Percentiles rank a stretch among this genome's conserved stretches.
Conservation (phyloP, 139 green algal genomes). For the Mesotaenium endlicherianum region DNA sequence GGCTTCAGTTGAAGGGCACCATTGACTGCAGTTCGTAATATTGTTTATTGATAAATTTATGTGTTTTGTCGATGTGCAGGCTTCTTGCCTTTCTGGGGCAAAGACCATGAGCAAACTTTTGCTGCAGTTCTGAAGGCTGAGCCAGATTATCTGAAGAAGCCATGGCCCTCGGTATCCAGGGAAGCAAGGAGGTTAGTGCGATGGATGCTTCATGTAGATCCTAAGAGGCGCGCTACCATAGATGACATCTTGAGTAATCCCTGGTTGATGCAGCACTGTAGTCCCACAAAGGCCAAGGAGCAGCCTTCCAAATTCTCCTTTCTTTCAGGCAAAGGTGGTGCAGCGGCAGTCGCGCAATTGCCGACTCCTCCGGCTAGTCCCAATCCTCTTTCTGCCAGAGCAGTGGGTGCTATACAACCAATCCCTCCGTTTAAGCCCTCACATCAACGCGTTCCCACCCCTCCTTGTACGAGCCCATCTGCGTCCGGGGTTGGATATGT, state of each 20-base stretch:
- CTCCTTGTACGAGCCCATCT: no score
- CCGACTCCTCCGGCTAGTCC: no score
- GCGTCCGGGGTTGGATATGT: no score
- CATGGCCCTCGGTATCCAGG: constrained; percentile 2
- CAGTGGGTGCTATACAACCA: no score
- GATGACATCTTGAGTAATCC: constrained; percentile 10
- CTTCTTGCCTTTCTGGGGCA: constrained; percentile 11
- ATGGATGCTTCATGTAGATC: constrained; percentile 9
- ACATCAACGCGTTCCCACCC: no score
- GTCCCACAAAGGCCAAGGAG: background rate
- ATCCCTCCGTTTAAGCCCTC: no score
- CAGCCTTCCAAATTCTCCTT: background rate
- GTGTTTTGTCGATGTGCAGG: no score
- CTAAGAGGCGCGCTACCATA: constrained; percentile 2
- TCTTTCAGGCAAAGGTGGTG: background rate
- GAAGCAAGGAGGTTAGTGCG: constrained; percentile 23
- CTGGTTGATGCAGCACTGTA: background rate
- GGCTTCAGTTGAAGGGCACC: no score
- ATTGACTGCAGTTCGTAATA: no score
- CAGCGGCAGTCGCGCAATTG: background rate
- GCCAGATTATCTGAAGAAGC: constrained; percentile 14
- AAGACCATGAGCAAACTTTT: constrained; percentile 13
- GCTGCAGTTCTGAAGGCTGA: constrained; percentile 1
- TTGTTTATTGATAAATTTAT: no score
- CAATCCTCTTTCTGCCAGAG: no score